Evolutionary conservation across 306 rosid species (phyloP), one percentile per base, ranked within the genome.

Genomic region (Quercus wislizeni): DNA sequence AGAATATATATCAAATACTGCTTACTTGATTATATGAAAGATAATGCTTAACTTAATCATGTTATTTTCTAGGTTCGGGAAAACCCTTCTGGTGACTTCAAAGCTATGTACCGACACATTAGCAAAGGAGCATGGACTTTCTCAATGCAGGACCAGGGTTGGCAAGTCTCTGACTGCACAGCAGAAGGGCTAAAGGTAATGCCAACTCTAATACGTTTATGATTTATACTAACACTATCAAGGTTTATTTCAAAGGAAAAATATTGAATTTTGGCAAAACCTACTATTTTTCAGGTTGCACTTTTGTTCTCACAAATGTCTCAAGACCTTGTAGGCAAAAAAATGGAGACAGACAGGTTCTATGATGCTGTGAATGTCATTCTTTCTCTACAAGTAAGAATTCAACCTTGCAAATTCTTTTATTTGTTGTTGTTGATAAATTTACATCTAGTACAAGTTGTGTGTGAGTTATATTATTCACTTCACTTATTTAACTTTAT

Each of bases 311-410:
- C 96, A 43, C 83, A 83, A 91, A 80, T 79, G 51, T 23, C 87
- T 30, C 59, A 43, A 14, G 63, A 67, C 13, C 46, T 79, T 10
- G 87, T 83, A 9, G 82, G 78, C 15, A 75, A 82, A 25, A 61
- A 56, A 73, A 55, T 82, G 82, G 82, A 77, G 4, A 15, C 35
- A 13, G 17, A 78, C 6, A 17, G 73, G 27, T 67, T 88, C 74
- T 86, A 81, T 31, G 89, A 90, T 74, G 86, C 94, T 19, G 90
- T 90, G 59, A 87, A 90, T 74, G 83, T 90, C 75, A 78, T 90
- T 65, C 87, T 90, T 23, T 87, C 91, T 54, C 82, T 87, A 33
- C 89, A 86, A 67, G 87, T 86, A 83, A n/a, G 68, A 15, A 55
- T 25, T 71, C 54, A 20, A 4, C 31, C 18, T 25, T 14, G 6